phyloP scores from a whole-genome alignment of 495 filamentous ascomycete species.

The Aspergillus olivimuriae region DNA sequence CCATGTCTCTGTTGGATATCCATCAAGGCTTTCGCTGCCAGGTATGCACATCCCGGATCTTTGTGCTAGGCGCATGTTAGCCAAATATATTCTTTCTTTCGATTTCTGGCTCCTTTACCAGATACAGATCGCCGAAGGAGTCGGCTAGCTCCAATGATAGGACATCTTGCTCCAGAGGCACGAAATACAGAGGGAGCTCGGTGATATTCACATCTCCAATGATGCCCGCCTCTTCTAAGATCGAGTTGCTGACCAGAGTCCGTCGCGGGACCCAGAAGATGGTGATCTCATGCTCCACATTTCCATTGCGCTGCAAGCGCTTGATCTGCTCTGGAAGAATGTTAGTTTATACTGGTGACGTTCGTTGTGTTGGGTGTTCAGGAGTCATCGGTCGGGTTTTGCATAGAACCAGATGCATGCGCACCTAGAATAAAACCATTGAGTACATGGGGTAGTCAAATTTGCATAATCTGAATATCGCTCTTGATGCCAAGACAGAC shows the following conservation, averaged over 20 bases:
- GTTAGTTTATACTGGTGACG: conserved; percentile 56
- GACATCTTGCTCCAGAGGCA: conserved; percentile 86
- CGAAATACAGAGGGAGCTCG: conserved; percentile 81
- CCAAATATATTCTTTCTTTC: neutral
- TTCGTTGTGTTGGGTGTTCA: no score
- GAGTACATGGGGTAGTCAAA: conserved; percentile 52
- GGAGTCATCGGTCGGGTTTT: no score
- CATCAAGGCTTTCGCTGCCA: conserved; percentile 92
- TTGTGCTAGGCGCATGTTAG: conserved; percentile 51
- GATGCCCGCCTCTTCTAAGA: conserved; percentile 89
- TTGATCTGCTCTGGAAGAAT: conserved; percentile 77
- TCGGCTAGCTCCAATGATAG: conserved; percentile 85
- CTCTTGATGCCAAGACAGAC: no score
- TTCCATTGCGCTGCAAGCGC: conserved; percentile 73
- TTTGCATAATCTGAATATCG: conserved; percentile 61
- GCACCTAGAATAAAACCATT: no score
- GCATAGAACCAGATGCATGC: no score
- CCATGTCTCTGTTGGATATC: conserved; percentile 85
- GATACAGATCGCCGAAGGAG: conserved; percentile 78
- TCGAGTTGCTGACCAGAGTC: conserved; percentile 82
- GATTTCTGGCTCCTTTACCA: conserved; percentile 46
- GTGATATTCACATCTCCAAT: conserved; percentile 85
- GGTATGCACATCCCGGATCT: conserved; percentile 82
- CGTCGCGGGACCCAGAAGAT: conserved; percentile 91
- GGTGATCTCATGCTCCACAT: conserved; percentile 87